Percentiles rank a stretch among this genome's conserved stretches.
These are phyloP conservation scores for Sporothrix pseudoabietina DNA, from an alignment of 2,329 filamentous ascomycete species.

Conservation along the genomic window DNA sequence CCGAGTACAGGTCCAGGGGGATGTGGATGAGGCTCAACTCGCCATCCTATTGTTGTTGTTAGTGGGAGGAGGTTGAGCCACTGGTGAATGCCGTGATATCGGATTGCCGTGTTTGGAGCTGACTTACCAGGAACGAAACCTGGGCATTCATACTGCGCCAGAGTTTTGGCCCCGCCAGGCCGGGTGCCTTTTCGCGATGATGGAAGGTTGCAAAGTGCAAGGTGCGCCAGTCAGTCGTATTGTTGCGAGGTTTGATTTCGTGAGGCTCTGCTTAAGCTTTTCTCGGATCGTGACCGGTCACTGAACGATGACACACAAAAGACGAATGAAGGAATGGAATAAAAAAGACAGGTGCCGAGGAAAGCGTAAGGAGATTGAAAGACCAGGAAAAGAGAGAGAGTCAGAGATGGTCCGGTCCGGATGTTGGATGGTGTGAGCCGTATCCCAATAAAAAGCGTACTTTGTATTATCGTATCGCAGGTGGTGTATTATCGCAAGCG, in stretches of 20 bases:
- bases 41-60: conserved; percentile 66
- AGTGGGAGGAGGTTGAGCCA: too few relatives aligned
- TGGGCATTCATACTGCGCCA: conserved; percentile 55
- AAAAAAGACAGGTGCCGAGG: neutral
- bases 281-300: conserved; percentile 12
- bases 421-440: neutral
- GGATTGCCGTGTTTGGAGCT: neutral
- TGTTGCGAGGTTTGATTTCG: too few relatives aligned
- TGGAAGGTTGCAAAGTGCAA: neutral
- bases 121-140: conserved; percentile 59
- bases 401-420: conserved; percentile 3
- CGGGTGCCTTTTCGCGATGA: neutral
- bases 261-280: neutral
- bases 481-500: neutral
- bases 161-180: neutral
- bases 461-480: conserved; percentile 16
- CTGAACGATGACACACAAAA: neutral
- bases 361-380: neutral
- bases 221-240: neutral
- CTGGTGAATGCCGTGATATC: neutral
- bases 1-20: conserved; percentile 73
- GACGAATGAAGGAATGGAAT: neutral
- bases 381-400: neutral
- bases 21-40: conserved; percentile 89
- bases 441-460: conserved; percentile 14